Base-by-base conservation (phyloP, 768 basidiomycete species). In the Boletus vermiculosoides region DNA sequence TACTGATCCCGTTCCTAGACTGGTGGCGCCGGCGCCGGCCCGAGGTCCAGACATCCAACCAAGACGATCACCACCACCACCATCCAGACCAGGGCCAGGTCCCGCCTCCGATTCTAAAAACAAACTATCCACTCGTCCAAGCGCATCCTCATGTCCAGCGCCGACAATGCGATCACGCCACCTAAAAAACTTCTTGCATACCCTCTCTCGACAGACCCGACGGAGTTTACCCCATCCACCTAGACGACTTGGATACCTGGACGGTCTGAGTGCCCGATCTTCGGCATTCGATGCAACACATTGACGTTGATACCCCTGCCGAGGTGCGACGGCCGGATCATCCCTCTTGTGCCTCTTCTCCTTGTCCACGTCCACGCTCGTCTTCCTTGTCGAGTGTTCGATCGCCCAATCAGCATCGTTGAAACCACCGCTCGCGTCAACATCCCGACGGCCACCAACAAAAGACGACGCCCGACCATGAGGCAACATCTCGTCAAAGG, bases 241-340 rank as follows among this genome's bases (percentile, higher is more conserved):
- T 7, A 36, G 23, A 20, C 25, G 37, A n/a, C 8, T n/a, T 12
- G 23, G 39, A 50, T n/a, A 18, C 18, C 18, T 45, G 45, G 42
- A 22, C 51, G 37, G 53, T 7, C 12, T 25, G 18, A 7, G 9
- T n/a, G 5, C 20, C 23, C 52, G 34, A 39, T 20, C 42, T 23
- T 39, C 44, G 18, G 18, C 15, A 28, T 46, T 37, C 36, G 55
- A 20, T 30, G 22, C 18, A 8, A 23, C 20, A 20, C 16, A 11
- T 22, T 0, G 52, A 31, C 10, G 23, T n/a, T 28, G 61, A n/a
- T 13, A 15, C 16, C 12, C 28, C 28, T 11, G 50, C 25, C 50
- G 54, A 59, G 28, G n/a, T 40, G 50, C 45, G 16, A 12, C 59
- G 61, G 62, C 40, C 60, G 66, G 68, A 66, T 58, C 65, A 56